Evolutionary conservation across 176 grass and related monocot genomes (phyloP), one percentile per base, ranked within the genome.

Genomic region (Elaeis guineensis): DNA sequence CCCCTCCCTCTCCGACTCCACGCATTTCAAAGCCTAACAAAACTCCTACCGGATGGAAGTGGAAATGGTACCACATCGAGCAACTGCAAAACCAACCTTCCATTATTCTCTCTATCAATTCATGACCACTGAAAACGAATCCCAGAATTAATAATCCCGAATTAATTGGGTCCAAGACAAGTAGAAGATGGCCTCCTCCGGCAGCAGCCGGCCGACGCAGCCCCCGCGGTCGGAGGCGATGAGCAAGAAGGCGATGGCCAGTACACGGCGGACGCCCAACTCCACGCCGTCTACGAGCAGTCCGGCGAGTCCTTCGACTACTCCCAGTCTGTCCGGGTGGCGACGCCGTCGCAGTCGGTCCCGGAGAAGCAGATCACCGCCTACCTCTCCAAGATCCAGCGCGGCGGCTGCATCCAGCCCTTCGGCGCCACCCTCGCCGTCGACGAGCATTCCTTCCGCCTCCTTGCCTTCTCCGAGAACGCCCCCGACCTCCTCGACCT

Each of bases 221-320:
- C 7, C 8, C 32, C 32, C 1, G 7, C 32, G 77, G 49, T 84
- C 86, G 49, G 86, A 89, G 52, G 85, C 92, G 9, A 64, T 89
- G 69, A 91, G 84, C 73, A 98, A 98, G 84, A 98, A 98, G 84
- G 93, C 81, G 61, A 83, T 92, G 54, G 87, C 93, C 93, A 98
- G 77, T 98, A 92, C 77, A 98, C 76, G 44, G 53, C 85, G 24
- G 93, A 98, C 76, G 93, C 93, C 4, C 76, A 87, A 35, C 87
- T 98, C 54, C 87, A 92, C 55, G 87, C 84, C 3, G 93, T 92
- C 57, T 98, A 92, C 53, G 93, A 98, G 78, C 84, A 89, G 66
- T 89, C 93, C 7, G 23, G 23, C 23, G 23, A 23, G 23, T 92
- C 81, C 67, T 98, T 98, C 72, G 84, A 98, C 73, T 98, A 92